These are phyloP conservation scores for Schwanniomyces sp. DNA, from an alignment of 805 yeast genomes.

Conservation along the genomic window DNA sequence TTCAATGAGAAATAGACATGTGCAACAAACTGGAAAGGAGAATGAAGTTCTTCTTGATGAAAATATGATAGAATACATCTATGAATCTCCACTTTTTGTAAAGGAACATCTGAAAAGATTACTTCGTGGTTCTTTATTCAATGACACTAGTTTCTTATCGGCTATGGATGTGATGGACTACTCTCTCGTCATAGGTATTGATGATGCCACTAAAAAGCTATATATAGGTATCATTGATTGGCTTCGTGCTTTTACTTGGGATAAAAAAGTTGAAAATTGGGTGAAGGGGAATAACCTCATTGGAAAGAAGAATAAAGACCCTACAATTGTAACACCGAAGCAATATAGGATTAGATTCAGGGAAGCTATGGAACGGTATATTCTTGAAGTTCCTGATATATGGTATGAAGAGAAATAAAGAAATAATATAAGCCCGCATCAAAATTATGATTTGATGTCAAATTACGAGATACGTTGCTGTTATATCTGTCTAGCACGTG, in stretches of 20 bases:
- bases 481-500: too few relatives aligned
- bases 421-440: neutral
- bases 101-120: conserved; percentile 87
- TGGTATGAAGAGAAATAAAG: conserved; percentile 42
- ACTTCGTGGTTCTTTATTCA: conserved; percentile 86
- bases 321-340: conserved; percentile 95
- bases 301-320: conserved; percentile 81
- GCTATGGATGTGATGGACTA: conserved; percentile 99
- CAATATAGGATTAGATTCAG: conserved; percentile 93
- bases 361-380: conserved; percentile 96
- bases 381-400: conserved; percentile 89
- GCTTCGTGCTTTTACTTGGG: conserved; percentile 97
- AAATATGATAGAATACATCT: conserved; percentile 96
- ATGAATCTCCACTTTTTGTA: conserved; percentile 93
- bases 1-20: conserved; percentile 96
- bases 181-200: conserved; percentile 91
- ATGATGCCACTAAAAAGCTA: conserved; percentile 57
- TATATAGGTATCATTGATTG: conserved; percentile 95
- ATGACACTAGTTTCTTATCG: conserved; percentile 89
- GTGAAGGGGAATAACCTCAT: conserved; percentile 88
- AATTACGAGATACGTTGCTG: too few relatives aligned
- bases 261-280: conserved; percentile 97
- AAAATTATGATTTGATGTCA: too few relatives aligned
- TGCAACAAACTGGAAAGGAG: conserved; percentile 91
- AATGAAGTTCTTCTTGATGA: conserved; percentile 95